Evolutionary conservation across 306 rosid species (phyloP), one percentile per base, ranked within the genome.

Genomic region (Inga laurina): DNA sequence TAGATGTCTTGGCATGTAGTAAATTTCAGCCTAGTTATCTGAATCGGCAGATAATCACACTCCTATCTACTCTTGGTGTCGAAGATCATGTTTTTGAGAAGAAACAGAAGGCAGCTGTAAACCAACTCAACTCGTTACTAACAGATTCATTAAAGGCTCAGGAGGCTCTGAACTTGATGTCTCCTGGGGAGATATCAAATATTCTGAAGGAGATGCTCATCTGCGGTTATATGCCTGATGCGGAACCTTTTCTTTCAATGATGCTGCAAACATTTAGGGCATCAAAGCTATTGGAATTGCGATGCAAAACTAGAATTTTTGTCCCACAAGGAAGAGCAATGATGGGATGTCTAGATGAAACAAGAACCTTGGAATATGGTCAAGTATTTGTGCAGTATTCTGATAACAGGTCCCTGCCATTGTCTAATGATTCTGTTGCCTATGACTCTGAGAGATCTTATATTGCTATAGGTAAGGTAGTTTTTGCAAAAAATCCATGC

Each of bases 331-430:
- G 98, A 84, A 87, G 93, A 87, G 95, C 97, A 79, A 91, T 95
- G 98, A 90, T 95, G 95, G 98, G 98, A 30, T 91, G 93, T 84
- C 90, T 94, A n/a, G 98, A 94, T 77, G 97, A 94, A 90, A 94
- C n/a, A n/a, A n/a, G n/a, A n/a, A n/a, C n/a, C n/a, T n/a, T n/a
- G n/a, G n/a, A n/a, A n/a, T n/a, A n/a, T n/a, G n/a, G n/a, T n/a
- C n/a, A n/a, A n/a, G n/a, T n/a, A n/a, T n/a, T n/a, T n/a, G n/a
- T n/a, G n/a, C n/a, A n/a, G n/a, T n/a, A n/a, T n/a, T n/a, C n/a
- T n/a, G n/a, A n/a, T n/a, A n/a, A n/a, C n/a, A n/a, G n/a, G n/a
- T n/a, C n/a, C n/a, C n/a, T n/a, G n/a, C n/a, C n/a, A n/a, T n/a
- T n/a, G n/a, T n/a, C n/a, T n/a, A n/a, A n/a, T n/a, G n/a, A n/a